phyloP scores from a whole-genome alignment of 176 grass and related monocot species.

The Aegilops longissima region DNA sequence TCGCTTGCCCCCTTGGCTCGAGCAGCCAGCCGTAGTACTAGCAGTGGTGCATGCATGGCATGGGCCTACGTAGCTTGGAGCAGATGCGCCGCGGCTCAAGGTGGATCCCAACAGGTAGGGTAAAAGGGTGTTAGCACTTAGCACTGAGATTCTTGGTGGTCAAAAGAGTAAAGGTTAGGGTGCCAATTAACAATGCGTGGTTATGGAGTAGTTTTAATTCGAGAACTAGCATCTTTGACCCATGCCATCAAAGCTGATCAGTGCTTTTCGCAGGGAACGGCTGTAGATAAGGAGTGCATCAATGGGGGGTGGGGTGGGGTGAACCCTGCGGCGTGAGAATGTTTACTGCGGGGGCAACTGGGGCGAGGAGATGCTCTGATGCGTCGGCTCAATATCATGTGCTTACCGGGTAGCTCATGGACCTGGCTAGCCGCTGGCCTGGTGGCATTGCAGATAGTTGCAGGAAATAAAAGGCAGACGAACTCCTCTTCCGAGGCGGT shows the following conservation, averaged over 20 bases:
- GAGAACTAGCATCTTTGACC: slow-evolving; percentile 12
- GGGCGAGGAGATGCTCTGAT: no score
- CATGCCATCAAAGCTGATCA: slow-evolving; percentile 30
- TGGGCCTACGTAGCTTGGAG: background rate
- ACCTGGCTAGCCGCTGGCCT: background rate
- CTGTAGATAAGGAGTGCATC: background rate
- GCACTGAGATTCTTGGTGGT: slow-evolving; percentile 32
- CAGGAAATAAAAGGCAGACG: background rate
- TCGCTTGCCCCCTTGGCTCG: background rate
- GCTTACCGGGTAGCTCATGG: no score
- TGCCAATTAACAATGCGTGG: background rate
- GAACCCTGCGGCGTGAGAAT: slow-evolving; percentile 19
- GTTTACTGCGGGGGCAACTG: background rate
- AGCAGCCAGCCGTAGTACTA: background rate
- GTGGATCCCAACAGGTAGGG: slow-evolving; percentile 13
- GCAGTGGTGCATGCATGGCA: background rate
- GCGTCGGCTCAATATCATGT: no score
- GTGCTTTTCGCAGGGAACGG: background rate
- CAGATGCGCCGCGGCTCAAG: slow-evolving; percentile 15
- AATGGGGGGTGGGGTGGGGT: background rate
- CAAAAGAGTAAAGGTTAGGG: slow-evolving; percentile 21
- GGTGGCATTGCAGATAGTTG: background rate
- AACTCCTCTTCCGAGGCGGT: background rate
- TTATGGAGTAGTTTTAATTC: background rate
- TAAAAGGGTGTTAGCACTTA: no score